These are phyloP conservation scores for Cephalotrichum gorgonifer DNA, from an alignment of 2,329 filamentous ascomycete genomes.

Conservation along the genomic window DNA sequence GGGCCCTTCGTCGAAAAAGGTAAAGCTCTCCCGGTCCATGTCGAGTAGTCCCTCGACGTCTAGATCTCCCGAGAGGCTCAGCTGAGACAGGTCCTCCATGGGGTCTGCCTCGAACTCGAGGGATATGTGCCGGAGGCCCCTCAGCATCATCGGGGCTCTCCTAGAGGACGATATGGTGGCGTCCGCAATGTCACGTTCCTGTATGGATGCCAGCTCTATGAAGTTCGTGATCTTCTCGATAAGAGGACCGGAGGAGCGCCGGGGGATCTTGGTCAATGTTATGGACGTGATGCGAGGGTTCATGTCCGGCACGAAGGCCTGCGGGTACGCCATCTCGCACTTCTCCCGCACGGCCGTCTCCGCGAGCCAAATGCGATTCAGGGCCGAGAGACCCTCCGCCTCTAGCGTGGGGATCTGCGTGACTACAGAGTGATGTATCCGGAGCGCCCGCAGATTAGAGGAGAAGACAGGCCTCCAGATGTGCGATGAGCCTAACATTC, in stretches of 20 bases:
- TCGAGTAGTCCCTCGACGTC: constrained; percentile 33
- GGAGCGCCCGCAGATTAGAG: constrained; percentile 39
- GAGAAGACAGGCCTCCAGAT: constrained; percentile 42
- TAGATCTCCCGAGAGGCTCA: constrained; percentile 20
- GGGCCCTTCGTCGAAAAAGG: constrained; percentile 29
- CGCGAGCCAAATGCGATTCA: constrained; percentile 27
- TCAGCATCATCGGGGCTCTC: constrained; percentile 31
- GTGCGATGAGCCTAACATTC: constrained; percentile 33
- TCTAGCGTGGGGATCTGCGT: constrained; percentile 40
- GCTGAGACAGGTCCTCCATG: constrained; percentile 20
- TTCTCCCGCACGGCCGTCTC: constrained; percentile 32
- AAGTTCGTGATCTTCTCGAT: constrained; percentile 37
- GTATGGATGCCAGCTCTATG: constrained; percentile 31
- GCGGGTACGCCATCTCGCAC: constrained; percentile 34
- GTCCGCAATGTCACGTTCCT: constrained; percentile 35
- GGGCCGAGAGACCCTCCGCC: constrained; percentile 22
- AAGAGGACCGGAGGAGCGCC: constrained; percentile 39
- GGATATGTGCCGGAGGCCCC: constrained; percentile 40
- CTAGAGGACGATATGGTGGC: constrained; percentile 12
- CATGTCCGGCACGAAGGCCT: constrained; percentile 40
- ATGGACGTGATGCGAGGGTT: constrained; percentile 44
- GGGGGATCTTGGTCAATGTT: constrained; percentile 43
- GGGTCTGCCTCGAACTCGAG: constrained; percentile 42
- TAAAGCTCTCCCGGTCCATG: constrained; percentile 27
- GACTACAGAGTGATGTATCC: constrained; percentile 50